Base-by-base conservation (phyloP, 768 basidiomycete genomes). In the Russula olivacea region DNA sequence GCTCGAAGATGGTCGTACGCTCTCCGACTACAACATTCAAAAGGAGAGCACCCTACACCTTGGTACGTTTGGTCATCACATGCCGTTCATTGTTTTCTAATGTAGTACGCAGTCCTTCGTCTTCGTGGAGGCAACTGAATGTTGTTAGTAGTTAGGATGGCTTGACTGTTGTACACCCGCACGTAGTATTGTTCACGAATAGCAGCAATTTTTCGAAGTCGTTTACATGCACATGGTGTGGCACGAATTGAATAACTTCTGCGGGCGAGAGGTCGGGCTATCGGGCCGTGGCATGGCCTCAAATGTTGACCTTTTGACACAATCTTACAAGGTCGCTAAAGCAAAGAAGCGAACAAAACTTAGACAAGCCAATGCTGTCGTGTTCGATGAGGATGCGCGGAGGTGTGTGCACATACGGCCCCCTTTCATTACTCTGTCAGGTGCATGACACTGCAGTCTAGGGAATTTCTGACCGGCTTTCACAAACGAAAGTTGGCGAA, bases 391-490 rank as follows among this genome's bases (percentile, higher is more conserved):
- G 47, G 81, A 83, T 41, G 91, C 91, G 0, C 80, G 93, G 90
- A 56, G 43, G 77, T 74, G 17, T 41, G 28, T 23, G 54, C 28
- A 45, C 34, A 30, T 21, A 36, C 8, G 36, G 36, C 36, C 45
- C 17, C 23, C n/a, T 48, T n/a, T 38, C 30, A 21, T 32, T 19
- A 55, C 54, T n/a, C 30, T 14, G 4, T 7, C 23, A 36, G 30
- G 17, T 28, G 34, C 30, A 40, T 59, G 25, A 56, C 38, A 34
- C 21, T 21, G 40, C 14, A 28, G 21, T 15, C 38, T 69, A 95
- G 93, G 71, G 88, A 95, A 63, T 97, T 89, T 75, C 76, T 97
- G 71, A 95, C 93, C 19, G 94, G 94, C 30, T 97, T 97, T 73
- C 88, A 89, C 73, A 95, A 95, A 75, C 85, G 94, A 69, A 97